Evolutionary conservation across 31 red algal species (phyloP).

Genomic region (Endocladia muricata): DNA sequence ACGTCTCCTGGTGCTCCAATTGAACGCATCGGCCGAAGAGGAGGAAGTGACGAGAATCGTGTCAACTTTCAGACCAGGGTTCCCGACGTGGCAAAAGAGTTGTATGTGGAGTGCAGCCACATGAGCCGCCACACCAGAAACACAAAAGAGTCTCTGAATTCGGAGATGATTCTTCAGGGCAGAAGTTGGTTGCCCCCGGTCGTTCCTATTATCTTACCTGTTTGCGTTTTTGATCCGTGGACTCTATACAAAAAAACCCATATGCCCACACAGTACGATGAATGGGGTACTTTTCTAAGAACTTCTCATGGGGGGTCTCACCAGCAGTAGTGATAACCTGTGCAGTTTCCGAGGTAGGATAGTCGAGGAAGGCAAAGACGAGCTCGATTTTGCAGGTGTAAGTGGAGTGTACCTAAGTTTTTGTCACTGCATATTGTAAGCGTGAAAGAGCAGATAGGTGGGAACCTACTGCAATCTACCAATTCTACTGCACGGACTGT

Average conservation of each 20-base stretch:
- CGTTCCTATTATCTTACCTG: neutral
- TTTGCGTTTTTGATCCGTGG: slow-evolving; percentile 27
- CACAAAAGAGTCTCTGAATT: slow-evolving; percentile 6
- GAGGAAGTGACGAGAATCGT: neutral
- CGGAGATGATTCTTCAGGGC: slow-evolving; percentile 18
- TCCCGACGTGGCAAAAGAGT: slow-evolving; percentile 12
- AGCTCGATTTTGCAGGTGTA: neutral
- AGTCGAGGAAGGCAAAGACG: neutral
- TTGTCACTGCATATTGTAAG: neutral
- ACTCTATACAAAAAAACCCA: neutral
- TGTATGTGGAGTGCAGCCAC: slow-evolving; percentile 9
- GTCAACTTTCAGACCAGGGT: neutral
- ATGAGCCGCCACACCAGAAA: slow-evolving; percentile 34
- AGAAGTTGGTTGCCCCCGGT: slow-evolving; percentile 23
- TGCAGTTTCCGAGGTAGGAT: neutral
- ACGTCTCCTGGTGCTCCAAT: neutral
- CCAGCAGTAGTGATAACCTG: slow-evolving; percentile 1
- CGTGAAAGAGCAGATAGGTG: neutral
- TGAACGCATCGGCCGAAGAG: neutral
- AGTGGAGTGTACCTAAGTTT: neutral
- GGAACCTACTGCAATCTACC: neutral
- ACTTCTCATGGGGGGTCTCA: slow-evolving; percentile 7
- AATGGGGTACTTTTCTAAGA: slow-evolving; percentile 1
- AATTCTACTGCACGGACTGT: neutral
- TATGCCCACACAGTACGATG: neutral